These are phyloP conservation scores for Fusarium chaquense DNA, from an alignment of 2,329 filamentous ascomycete genomes.

Conservation along the genomic window DNA sequence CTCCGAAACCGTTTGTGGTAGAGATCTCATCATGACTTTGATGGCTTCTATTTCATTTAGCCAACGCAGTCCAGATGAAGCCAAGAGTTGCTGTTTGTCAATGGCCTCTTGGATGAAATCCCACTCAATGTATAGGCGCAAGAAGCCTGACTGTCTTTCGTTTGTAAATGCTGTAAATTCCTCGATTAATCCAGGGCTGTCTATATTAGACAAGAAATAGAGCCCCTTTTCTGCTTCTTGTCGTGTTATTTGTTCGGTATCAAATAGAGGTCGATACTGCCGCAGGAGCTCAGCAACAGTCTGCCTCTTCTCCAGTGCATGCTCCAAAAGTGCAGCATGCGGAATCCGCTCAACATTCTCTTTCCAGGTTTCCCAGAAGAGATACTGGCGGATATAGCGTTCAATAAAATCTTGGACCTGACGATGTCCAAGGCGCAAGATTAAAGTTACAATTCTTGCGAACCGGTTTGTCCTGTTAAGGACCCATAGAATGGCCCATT, in stretches of 20 bases:
- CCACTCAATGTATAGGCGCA: constrained; percentile 43
- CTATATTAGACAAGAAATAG: constrained; percentile 31
- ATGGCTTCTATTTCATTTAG: constrained; percentile 11
- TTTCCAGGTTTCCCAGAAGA: constrained; percentile 40
- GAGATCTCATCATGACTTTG: neutral
- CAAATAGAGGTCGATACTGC: constrained; percentile 40
- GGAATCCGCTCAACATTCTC: constrained; percentile 24
- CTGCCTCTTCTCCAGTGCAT: constrained; percentile 19
- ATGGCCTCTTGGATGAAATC: constrained; percentile 42
- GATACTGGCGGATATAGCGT: constrained; percentile 38
- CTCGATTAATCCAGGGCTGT: neutral
- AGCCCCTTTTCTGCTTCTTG: constrained; percentile 32
- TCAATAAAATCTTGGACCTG: constrained; percentile 44
- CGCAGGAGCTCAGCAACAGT: constrained; percentile 26
- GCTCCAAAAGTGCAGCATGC: constrained; percentile 11
- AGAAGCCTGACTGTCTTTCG: constrained; percentile 34
- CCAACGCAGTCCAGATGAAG: constrained; percentile 25
- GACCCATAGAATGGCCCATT: constrained; percentile 46
- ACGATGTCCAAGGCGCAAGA: constrained; percentile 36
- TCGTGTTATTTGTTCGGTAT: constrained; percentile 39
- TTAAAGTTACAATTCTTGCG: constrained; percentile 21
- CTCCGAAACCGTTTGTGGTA: neutral
- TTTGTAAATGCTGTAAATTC: constrained; percentile 35
- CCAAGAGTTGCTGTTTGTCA: constrained; percentile 29
- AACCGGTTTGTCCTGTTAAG: constrained; percentile 40